Percentiles rank a stretch among this genome's conserved stretches.
Evolutionary conservation across 148 eudicot species (phyloP).

Genomic region (Camellia japonica): DNA sequence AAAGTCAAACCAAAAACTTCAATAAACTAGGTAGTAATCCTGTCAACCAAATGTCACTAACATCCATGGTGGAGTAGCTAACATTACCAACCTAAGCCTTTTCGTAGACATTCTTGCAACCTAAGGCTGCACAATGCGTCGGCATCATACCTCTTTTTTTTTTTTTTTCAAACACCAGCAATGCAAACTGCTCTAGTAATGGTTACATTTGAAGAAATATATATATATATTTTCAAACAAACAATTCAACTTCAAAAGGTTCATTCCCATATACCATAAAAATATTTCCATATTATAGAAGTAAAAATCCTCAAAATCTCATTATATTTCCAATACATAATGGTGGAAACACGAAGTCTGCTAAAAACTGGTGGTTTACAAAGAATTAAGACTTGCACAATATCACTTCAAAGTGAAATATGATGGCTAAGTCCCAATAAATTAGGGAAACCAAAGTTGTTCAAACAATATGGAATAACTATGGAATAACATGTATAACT

Average conservation of each 20-base stretch:
- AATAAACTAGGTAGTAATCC: too few relatives aligned
- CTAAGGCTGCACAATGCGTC: too few relatives aligned
- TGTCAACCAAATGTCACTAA: too few relatives aligned
- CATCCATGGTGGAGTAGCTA: too few relatives aligned
- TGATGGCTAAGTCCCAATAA: background rate
- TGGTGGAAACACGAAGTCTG: background rate
- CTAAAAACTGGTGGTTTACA: background rate
- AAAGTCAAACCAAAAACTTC: too few relatives aligned
- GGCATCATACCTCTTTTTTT: too few relatives aligned
- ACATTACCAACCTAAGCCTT: too few relatives aligned
- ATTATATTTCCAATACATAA: background rate
- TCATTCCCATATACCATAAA: background rate
- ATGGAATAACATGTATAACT: background rate
- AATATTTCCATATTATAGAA: background rate
- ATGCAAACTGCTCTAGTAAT: background rate
- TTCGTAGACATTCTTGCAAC: too few relatives aligned
- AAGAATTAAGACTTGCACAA: background rate
- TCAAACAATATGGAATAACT: background rate
- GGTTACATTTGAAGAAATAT: background rate
- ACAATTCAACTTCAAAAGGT: background rate
- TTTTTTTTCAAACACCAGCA: background rate
- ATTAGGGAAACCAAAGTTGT: background rate
- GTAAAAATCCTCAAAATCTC: background rate
- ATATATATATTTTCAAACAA: background rate
- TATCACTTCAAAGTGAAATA: background rate